Base-by-base conservation (phyloP, 2,329 filamentous ascomycete species). In the Lasiodiplodia gonubiensis region DNA sequence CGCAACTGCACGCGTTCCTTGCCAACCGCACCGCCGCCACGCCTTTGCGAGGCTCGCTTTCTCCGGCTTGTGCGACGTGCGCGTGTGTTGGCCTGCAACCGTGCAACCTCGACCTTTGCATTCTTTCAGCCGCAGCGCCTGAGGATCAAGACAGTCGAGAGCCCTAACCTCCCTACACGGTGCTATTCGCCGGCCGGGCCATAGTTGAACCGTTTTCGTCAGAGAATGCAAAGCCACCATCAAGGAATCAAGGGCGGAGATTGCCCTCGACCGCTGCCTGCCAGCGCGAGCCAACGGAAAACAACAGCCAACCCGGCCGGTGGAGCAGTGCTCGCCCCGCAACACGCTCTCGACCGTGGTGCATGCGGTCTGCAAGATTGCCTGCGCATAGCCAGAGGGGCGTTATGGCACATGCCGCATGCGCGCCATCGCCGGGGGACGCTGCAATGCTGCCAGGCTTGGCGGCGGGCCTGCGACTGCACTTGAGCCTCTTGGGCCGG, bases 381-480 rank as follows among this genome's bases (percentile, higher is more conserved):
- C 57, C 57, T 60, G 57, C 46, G 57, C 57, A 60, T 60, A 48
- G 30, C 11, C 18, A n/a, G 39, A 37, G 42, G 55, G 23, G 59
- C 27, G n/a, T 23, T 10, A 35, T 63, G 59, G 59, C 59, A 39
- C 30, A 51, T 63, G 59, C 46, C 59, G 59, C 18, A 63, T 63
- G 59, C 59, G 59, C 59, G 59, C 59, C 59, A 63, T 63, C 59
- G 59, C 42, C 59, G 42, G 59, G 59, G 59, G 54, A 35, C 53
- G 42, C 51, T 63, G 59, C 46, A 48, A 49, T 51, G 46, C 6
- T n/a, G n/a, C 54, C 33, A 37, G 55, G 59, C 59, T 33, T 63
- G 42, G 59, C 57, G 42, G 10, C 55, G 55, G 23, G 21, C 23
- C 57, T 61, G 39, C 18, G 14, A 37, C 16, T 18, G 46, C 23